These are phyloP conservation scores for Clonostachys rhizophaga DNA, from an alignment of 2,329 filamentous ascomycete species.

Conservation along the genomic window DNA sequence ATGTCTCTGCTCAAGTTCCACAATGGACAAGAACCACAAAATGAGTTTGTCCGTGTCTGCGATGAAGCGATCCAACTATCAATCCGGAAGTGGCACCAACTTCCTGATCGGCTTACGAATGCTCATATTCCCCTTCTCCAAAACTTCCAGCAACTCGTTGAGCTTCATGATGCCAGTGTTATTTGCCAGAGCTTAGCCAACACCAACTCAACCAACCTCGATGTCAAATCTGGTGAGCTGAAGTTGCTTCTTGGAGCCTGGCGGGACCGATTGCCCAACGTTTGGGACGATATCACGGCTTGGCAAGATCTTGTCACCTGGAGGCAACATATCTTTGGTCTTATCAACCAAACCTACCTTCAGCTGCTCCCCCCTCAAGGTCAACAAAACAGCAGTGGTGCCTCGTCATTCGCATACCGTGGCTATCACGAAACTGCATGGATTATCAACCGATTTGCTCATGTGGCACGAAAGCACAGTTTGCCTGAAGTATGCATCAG, in stretches of 20 bases:
- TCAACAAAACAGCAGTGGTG: conserved; percentile 72
- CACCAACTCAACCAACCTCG: conserved; percentile 81
- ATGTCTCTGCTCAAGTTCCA: conserved; percentile 95
- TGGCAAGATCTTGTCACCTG: conserved; percentile 99
- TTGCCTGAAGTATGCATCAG: conserved; percentile 96
- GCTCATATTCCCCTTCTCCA: conserved; percentile 93
- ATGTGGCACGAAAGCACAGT: conserved; percentile 95
- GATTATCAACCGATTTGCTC: conserved; percentile 99
- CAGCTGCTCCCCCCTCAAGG: conserved; percentile 75
- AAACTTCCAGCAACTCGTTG: conserved; percentile 96
- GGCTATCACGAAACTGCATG: conserved; percentile 98
- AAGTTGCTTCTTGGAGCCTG: conserved; percentile 92
- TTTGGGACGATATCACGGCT: conserved; percentile 98
- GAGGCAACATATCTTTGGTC: conserved; percentile 96
- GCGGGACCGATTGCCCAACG: conserved; percentile 92
- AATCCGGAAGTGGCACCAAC: conserved; percentile 97
- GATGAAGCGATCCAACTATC: conserved; percentile 97
- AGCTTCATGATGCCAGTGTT: conserved; percentile 94
- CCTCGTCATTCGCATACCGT: conserved; percentile 85
- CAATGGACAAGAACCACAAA: conserved; percentile 72
- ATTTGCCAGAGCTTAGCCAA: conserved; percentile 88
- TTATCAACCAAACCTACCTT: conserved; percentile 94
- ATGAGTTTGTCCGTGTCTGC: conserved; percentile 84
- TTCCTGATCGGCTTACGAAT: conserved; percentile 90
- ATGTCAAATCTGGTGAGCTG: conserved; percentile 90